Percentiles rank a stretch among this genome's conserved stretches.
These are phyloP conservation scores for Pseudozyma pruni DNA, from an alignment of 1,284 basidiomycete genomes.

Conservation along the genomic window DNA sequence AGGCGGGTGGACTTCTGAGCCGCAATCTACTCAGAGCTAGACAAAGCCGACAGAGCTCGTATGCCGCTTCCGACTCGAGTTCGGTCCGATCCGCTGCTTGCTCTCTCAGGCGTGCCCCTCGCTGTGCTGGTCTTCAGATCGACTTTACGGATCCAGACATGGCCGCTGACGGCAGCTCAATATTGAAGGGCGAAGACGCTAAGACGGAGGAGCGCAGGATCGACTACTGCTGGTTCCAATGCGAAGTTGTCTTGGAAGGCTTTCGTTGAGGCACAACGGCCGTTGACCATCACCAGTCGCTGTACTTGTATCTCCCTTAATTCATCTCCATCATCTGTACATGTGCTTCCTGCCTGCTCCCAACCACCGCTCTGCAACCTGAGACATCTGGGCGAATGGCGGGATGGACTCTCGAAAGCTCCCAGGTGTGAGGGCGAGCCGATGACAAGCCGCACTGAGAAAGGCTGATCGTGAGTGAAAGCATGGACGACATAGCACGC, in stretches of 20 bases:
- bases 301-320: background rate
- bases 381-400: background rate
- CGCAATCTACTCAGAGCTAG: constrained; percentile 31
- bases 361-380: too few relatives aligned
- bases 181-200: background rate
- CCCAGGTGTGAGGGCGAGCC: too few relatives aligned
- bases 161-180: background rate
- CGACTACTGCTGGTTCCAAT: constrained; percentile 50
- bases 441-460: too few relatives aligned
- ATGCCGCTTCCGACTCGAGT: constrained; percentile 28
- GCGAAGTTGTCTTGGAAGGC: constrained; percentile 44
- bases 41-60: constrained; percentile 19
- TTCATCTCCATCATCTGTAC: background rate
- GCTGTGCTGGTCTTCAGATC: constrained; percentile 32
- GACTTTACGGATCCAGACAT: constrained; percentile 24
- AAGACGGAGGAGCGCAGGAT: background rate
- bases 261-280: constrained; percentile 15
- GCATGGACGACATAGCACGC: too few relatives aligned
- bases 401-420: background rate
- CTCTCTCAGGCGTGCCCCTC: constrained; percentile 32
- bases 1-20: constrained; percentile 27
- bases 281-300: background rate
- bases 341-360: too few relatives aligned
- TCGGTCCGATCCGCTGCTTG: constrained; percentile 20
- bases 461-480: too few relatives aligned